Base-by-base conservation (phyloP, 1,284 basidiomycete genomes). In the Apiotrichum porosum region DNA sequence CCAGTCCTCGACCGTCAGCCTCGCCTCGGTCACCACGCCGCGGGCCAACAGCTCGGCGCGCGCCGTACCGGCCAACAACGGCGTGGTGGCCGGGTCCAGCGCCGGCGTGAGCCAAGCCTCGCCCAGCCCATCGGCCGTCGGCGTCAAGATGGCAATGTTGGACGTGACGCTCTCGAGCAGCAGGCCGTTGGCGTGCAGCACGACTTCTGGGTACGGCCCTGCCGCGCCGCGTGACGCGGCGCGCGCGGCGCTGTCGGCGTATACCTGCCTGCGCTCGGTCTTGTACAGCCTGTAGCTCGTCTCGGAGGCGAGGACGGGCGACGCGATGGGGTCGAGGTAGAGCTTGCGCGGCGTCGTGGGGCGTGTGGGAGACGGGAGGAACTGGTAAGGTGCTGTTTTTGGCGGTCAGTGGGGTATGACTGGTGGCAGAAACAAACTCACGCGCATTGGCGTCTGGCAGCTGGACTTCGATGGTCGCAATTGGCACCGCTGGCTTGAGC, bases 81-180 rank as follows among this genome's bases (percentile, higher is more conserved):
- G 62, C 21, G 37, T 21, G 1, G 24, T 17, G 26, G 8, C 22
- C 10, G 2, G n/a, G n/a, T 37, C 24, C 3, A 66, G 24, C 4
- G 40, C 14, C 0, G 69, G 68, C 2, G 71, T 71, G 10, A 67
- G 33, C 69, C 69, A 73, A 10, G 23, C 33, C 22, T 49, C 46
- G 8, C 34, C 45, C 42, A n/a, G n/a, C n/a, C n/a, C n/a, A 15
- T 21, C 19, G 39, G 15, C 24, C 33, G 21, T 22, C 32, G 8
- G 21, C 17, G 6, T 24, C 14, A 21, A 61, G 48, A 72, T 49
- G 4, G 69, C 68, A 32, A 72, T 56, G 49, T 73, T 73, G 12
- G 63, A 61, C 6, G 70, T 72, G 8, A 56, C 54, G 5, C 64
- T 65, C 57, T 73, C 71, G 21, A 70, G 63, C 9, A 72, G 37